phyloP scores from a whole-genome alignment of 2,329 filamentous ascomycete genomes.

The Pyricularia sp. region DNA sequence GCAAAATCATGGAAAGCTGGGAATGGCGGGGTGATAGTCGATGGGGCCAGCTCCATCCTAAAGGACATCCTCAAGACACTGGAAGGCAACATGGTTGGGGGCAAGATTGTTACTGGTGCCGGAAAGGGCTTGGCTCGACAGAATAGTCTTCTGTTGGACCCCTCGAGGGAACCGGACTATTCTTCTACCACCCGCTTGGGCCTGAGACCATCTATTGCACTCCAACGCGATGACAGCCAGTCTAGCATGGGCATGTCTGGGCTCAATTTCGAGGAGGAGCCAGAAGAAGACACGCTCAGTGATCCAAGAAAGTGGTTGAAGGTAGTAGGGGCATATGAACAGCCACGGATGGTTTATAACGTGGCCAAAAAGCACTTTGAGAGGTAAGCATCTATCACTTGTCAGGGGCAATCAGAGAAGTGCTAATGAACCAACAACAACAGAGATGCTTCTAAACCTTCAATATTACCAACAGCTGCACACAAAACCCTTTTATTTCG shows the following conservation, averaged over 20 bases:
- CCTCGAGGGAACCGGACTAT: conserved; percentile 38
- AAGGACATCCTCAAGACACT: conserved; percentile 75
- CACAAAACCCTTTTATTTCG: conserved; percentile 82
- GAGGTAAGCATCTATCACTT: conserved; percentile 34
- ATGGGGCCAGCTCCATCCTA: conserved; percentile 66
- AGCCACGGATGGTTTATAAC: conserved; percentile 72
- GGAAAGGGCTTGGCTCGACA: conserved; percentile 48
- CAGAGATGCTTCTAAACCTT: conserved; percentile 54
- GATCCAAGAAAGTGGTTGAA: conserved; percentile 79
- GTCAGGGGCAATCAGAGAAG: not conserved
- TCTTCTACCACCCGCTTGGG: conserved; percentile 44
- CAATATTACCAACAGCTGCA: conserved; percentile 64
- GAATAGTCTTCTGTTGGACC: conserved; percentile 54
- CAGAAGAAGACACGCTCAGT: conserved; percentile 46
- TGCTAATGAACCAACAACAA: conserved; percentile 11
- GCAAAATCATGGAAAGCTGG: conserved; percentile 87
- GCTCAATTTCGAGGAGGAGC: conserved; percentile 43
- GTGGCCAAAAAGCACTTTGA: conserved; percentile 85
- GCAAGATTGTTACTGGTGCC: conserved; percentile 48
- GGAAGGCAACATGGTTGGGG: conserved; percentile 84
- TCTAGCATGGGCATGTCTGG: conserved; percentile 54
- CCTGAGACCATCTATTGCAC: conserved; percentile 30
- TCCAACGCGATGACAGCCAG: conserved; percentile 51
- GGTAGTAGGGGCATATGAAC: conserved; percentile 73
- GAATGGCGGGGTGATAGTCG: conserved; percentile 83